Conservation (phyloP, 1,284 basidiomycete genomes). For the Taiwanofungus camphoratus region DNA sequence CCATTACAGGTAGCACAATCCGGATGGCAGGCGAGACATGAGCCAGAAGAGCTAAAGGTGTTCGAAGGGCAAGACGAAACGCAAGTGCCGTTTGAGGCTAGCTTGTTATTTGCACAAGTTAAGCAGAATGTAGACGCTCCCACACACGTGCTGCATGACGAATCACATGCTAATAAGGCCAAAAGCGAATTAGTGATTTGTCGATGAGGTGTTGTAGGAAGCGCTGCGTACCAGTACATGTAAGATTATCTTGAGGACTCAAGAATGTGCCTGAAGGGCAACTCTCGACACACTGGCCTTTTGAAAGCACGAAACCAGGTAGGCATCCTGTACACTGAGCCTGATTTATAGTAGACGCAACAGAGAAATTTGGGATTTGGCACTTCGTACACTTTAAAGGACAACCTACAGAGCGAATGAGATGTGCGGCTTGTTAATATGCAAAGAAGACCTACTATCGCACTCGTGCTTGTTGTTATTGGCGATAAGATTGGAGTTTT, state of each 20-base stretch:
- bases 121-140: slow-evolving; percentile 66
- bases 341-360: slow-evolving; percentile 58
- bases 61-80: slow-evolving; percentile 66
- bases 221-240: slow-evolving; percentile 47
- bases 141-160: slow-evolving; percentile 65
- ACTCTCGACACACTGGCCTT: slow-evolving; percentile 58
- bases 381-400: slow-evolving; percentile 76
- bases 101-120: slow-evolving; percentile 56
- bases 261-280: slow-evolving; percentile 73
- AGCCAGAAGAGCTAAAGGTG: slow-evolving; percentile 57
- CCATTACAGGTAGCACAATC: slow-evolving; percentile 78
- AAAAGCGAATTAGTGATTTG: slow-evolving; percentile 8
- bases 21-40: slow-evolving; percentile 70
- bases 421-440: neutral
- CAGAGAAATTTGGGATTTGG: slow-evolving; percentile 62
- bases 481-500: slow-evolving; percentile 63
- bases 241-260: slow-evolving; percentile 61
- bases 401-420: slow-evolving; percentile 43
- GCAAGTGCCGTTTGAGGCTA: slow-evolving; percentile 68
- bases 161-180: slow-evolving; percentile 54
- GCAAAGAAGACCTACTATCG: slow-evolving; percentile 53
- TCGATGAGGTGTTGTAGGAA: neutral
- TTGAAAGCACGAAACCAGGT: slow-evolving; percentile 65
- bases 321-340: slow-evolving; percentile 72
- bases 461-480: slow-evolving; percentile 77